Evolutionary conservation across 225 moss, liverwort and hornwort genomes (phyloP), one percentile per base, ranked within the genome.

Genomic region (Pseudoscleropodium purum): DNA sequence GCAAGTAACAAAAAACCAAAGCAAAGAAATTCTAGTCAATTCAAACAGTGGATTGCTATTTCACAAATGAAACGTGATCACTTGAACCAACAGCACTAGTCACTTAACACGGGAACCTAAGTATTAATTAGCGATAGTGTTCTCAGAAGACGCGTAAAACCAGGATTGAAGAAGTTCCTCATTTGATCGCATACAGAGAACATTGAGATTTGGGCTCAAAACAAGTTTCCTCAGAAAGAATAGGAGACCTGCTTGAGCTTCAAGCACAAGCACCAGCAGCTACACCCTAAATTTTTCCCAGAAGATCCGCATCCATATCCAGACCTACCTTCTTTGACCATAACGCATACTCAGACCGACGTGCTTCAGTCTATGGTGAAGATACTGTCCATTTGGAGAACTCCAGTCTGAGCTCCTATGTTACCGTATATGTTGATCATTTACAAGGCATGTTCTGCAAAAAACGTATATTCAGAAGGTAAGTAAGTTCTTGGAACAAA

Each of bases 401-500:
- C 87, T 87, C 91, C 84, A 88, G 76, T 81, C 84, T 88, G 81
- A 79, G 86, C 86, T 88, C 84, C 86, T 45, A 76, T 10, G 31
- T 57, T 80, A 63, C 82, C 68, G 72, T 47, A 75, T 87, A 83
- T 66, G 88, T 75, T 91, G 84, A 84, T 88, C 90, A 84, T 81
- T 91, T 88, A 84, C 91, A 90, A 88, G 59, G 45, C 27, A 26
- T 43, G 57, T 82, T 91, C 93, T 92, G 91, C 88, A 92, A 83
- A 91, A 86, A 75, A 88, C 54, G 63, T 79, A 84, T 87, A 64
- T 84, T 65, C 84, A 89, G 56, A 79, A 29, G 51, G 61, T 90
- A 65, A 89, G 87, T 82, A 74, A 90, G 68, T 90, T 82, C 85
- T 79, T 11, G 20, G 59, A 87, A 89, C 43, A 85, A 41, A 77